phyloP scores from a whole-genome alignment of 23 red algal species.

The Gracilaria gracilis region DNA sequence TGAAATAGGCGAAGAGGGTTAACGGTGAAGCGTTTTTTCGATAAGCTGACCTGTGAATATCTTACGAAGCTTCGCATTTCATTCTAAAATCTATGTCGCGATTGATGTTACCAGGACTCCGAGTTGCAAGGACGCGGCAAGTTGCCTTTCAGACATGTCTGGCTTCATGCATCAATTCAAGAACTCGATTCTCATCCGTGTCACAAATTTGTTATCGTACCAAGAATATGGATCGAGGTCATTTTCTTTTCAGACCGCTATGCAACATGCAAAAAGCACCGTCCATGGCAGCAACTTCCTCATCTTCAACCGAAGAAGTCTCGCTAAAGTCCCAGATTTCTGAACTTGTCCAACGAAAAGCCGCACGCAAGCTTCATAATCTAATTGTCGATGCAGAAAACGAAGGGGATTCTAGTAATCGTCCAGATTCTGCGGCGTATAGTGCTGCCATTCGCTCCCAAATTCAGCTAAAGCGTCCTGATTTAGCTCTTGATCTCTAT shows the following conservation, averaged over 20 bases:
- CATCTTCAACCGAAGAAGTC: not conserved
- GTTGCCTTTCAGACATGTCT: not conserved
- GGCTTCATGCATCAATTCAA: not conserved
- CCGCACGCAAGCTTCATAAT: conserved; percentile 40
- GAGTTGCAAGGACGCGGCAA: not conserved
- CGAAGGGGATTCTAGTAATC: not conserved
- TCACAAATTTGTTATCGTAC: not conserved
- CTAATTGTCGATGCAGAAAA: conserved; percentile 27
- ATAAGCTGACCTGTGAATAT: too few species aligned
- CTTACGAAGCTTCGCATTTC: too few species aligned
- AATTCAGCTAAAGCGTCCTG: conserved; percentile 37
- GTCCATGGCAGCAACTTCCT: not conserved
- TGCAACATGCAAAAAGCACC: not conserved
- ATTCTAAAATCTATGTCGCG: too few species aligned
- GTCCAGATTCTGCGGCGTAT: conserved; percentile 13
- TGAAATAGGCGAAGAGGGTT: too few species aligned
- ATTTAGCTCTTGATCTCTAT: conserved; percentile 58
- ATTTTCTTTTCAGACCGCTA: not conserved
- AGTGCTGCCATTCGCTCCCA: conserved; percentile 52
- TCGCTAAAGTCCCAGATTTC: conserved; percentile 7
- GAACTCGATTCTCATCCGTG: not conserved
- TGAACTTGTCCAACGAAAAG: conserved; percentile 12
- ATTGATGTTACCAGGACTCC: not conserved
- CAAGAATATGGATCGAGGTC: not conserved
- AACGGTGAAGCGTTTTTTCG: too few species aligned